Percentiles rank a stretch among this genome's conserved stretches.
Evolutionary conservation across 1,284 basidiomycete genomes (phyloP).

Genomic region (Cronartium quercuum): DNA sequence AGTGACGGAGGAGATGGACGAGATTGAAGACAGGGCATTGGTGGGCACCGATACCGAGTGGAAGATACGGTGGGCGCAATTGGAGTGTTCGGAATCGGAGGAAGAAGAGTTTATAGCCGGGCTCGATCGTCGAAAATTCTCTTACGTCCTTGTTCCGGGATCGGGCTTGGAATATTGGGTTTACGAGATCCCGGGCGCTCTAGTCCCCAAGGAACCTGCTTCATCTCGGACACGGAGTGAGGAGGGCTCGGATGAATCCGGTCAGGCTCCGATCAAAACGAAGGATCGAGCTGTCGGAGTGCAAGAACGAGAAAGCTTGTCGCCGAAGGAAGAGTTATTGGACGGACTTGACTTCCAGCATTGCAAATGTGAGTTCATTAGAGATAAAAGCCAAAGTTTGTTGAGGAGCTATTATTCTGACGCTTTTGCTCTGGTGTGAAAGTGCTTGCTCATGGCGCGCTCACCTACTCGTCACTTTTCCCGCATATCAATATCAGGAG

Average conservation of each 20-base stretch:
- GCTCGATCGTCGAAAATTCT: constrained; percentile 5
- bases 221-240: not conserved
- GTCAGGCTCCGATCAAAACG: not conserved
- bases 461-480: constrained; percentile 31
- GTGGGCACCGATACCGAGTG: constrained; percentile 12
- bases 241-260: not conserved
- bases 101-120: too few species aligned
- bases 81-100: not conserved
- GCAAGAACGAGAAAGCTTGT: too few species aligned
- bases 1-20: not conserved
- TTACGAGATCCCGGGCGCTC: constrained; percentile 19
- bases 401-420: not conserved
- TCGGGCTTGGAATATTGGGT: not conserved
- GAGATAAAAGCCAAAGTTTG: not conserved
- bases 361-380: not conserved
- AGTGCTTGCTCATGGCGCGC: constrained; percentile 21
- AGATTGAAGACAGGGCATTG: not conserved
- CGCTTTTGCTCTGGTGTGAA: not conserved
- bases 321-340: not conserved
- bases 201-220: not conserved
- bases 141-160: constrained; percentile 1
- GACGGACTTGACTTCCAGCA: not conserved
- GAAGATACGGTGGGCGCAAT: constrained; percentile 26
- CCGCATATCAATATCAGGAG: constrained; percentile 2
- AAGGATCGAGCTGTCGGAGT: not conserved